phyloP scores from a whole-genome alignment of 108 stramenopile species.

The Cyclotella atomus region DNA sequence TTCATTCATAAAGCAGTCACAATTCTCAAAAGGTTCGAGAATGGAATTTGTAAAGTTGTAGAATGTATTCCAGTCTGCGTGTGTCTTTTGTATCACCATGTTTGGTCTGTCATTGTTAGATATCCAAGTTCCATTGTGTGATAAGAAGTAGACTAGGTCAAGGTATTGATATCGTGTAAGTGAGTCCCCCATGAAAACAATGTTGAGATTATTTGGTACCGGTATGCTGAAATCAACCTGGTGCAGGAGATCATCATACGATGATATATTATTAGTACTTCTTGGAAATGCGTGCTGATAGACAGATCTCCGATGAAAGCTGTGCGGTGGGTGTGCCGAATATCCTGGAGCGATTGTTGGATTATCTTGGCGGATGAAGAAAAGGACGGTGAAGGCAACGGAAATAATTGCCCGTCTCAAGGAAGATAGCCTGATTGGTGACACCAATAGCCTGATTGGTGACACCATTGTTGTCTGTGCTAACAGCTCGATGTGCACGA shows the following conservation, averaged over 20 bases:
- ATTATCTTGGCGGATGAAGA: background rate
- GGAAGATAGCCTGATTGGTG: background rate
- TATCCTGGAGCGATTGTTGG: background rate
- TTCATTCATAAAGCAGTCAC: slow-evolving; percentile 48
- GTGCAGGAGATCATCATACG: background rate
- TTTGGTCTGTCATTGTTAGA: slow-evolving; percentile 1
- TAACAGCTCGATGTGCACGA: too few relatives aligned
- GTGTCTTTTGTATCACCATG: slow-evolving; percentile 25
- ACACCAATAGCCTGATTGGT: too few relatives aligned
- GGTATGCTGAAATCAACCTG: background rate
- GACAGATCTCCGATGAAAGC: background rate
- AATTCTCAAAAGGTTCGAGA: slow-evolving; percentile 30
- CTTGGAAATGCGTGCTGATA: background rate
- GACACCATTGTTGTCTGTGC: background rate
- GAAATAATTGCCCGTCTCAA: background rate
- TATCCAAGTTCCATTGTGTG: slow-evolving; percentile 27
- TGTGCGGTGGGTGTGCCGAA: background rate
- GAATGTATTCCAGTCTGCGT: slow-evolving; percentile 41
- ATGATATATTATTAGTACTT: background rate
- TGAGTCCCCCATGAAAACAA: slow-evolving; percentile 12
- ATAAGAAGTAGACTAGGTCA: slow-evolving; percentile 12
- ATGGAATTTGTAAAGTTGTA: slow-evolving; percentile 36
- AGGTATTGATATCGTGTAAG: slow-evolving; percentile 9
- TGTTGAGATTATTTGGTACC: slow-evolving; percentile 1
- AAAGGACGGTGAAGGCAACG: background rate